Evolutionary conservation across 1,284 basidiomycete genomes (phyloP), one percentile per base, ranked within the genome.

Genomic region (Trichosporon asahii): DNA sequence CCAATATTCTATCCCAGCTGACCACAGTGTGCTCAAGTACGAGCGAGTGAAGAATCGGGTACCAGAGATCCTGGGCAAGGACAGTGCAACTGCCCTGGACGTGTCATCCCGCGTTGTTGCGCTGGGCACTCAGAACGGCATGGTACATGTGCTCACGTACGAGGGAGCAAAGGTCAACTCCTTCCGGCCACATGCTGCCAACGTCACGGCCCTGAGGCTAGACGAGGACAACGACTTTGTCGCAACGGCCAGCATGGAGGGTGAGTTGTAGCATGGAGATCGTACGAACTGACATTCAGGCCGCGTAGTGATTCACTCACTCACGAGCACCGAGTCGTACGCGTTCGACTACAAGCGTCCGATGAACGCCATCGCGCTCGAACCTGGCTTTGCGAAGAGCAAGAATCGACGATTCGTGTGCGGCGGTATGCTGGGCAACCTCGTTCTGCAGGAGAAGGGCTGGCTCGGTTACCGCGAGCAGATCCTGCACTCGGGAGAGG

Each of bases 391-490:
- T 74, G 89, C 91, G 1, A 91, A 91, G 81, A 89, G 89, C 66
- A 87, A 88, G 35, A 89, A 91, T 5, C 88, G 94, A n/a, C 89
- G 92, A 0, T 91, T 98, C 76, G 91, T 98, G 3, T 95, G 92
- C 70, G 97, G 96, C 55, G 97, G 97, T 4, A 88, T 98, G 88
- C 91, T 93, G 0, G 96, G 97, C 3, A 89, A 88, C 46, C 85
- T 99, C 29, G 86, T 93, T 14, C 80, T 96, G 73, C 89, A 93
- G 74, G 96, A 99, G 84, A 98, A 98, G 82, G 93, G 95, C 9
- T 98, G 96, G 95, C 85, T 98, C 2, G 95, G 96, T 0, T 93
- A 98, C 79, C 95, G 92, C 76, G 95, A 98, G 82, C 92, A 91
- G 0, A 83, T 91, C 5, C 83, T 99, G 25, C 92, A 97, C 78